Evolutionary conservation across 1,139 yeast species (phyloP), one percentile per base, ranked within the genome.

Genomic region (Geotrichum citri-aurantii): DNA sequence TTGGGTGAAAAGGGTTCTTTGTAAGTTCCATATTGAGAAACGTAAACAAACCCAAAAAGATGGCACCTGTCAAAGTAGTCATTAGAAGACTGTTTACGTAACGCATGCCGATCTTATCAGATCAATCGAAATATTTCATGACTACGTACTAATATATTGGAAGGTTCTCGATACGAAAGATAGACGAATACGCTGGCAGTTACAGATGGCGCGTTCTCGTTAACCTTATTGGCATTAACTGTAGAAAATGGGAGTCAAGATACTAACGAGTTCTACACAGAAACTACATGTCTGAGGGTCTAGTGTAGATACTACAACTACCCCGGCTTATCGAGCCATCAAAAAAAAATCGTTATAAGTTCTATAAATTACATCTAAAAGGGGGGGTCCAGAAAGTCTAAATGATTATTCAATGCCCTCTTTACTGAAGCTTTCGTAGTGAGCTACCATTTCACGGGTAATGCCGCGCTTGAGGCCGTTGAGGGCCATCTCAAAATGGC

Each of bases 371-470:
- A 8, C 19, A 37, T 37, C 17, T 37, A 37, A n/a, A 37, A n/a
- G 14, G 14, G 14, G 7, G 14, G 14, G 14, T 37, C 17, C 40
- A 12, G 2, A 12, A n/a, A 11, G 6, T 1, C 5, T 37, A 19
- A 17, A n/a, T 21, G 17, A 2, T 6, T 23, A 46, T 14, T 46
- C 42, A n/a, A 57, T 50, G 5, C 62, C 62, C 31, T 55, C 56
- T 40, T 55, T 61, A 44, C 89, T 84, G 75, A 91, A 92, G 4
- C 77, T 81, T 64, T 77, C 76, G 69, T 88, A 93, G 64, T 89
- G 91, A 2, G 79, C 81, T 50, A 91, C 70, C 97, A 92, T 90
- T 40, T 88, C 96, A 26, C 77, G 76, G 0, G 97, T 91, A 52
- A 93, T 93, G 40, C 93, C 93, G 68, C 79, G 81, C 14, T 92